These are phyloP conservation scores for Polytrichum commune DNA, from an alignment of 225 moss, liverwort and hornwort species.

Conservation along the genomic window DNA sequence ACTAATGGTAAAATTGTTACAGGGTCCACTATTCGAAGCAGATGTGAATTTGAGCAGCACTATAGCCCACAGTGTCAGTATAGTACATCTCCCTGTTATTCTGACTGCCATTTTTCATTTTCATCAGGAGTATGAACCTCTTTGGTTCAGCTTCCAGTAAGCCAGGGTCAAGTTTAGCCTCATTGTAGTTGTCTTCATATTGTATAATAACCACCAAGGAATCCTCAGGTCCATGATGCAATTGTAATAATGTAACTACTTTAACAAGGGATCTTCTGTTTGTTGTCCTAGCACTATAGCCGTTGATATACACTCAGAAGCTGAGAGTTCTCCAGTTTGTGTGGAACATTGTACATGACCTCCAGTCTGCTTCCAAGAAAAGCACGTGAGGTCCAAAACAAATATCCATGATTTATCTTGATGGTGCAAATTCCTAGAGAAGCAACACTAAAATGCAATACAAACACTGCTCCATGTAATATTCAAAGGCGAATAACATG, in stretches of 20 bases:
- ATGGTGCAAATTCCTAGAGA: not conserved
- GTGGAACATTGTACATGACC: not conserved
- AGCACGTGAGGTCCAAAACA: not conserved
- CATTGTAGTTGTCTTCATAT: not conserved
- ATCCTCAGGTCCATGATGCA: not conserved
- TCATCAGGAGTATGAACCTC: not conserved
- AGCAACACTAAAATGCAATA: not conserved
- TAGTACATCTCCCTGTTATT: too few species aligned
- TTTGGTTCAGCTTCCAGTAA: not conserved
- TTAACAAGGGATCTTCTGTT: not conserved
- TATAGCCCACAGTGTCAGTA: too few species aligned
- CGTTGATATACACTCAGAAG: constrained; percentile 1
- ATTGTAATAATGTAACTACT: not conserved
- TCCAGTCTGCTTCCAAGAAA: constrained; percentile 1
- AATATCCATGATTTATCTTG: too few species aligned
- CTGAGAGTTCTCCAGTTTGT: too few species aligned
- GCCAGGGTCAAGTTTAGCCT: not conserved
- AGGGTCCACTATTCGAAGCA: too few species aligned
- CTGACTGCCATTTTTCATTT: not conserved
- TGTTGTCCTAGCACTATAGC: constrained; percentile 4
- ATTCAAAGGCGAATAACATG: too few species aligned
- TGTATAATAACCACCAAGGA: not conserved
- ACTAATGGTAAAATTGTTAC: too few species aligned
- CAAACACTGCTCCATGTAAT: not conserved
- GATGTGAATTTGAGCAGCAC: too few species aligned